Evolutionary conservation across 2,329 filamentous ascomycete species (phyloP).

Genomic region (Ophiocordyceps australis): DNA sequence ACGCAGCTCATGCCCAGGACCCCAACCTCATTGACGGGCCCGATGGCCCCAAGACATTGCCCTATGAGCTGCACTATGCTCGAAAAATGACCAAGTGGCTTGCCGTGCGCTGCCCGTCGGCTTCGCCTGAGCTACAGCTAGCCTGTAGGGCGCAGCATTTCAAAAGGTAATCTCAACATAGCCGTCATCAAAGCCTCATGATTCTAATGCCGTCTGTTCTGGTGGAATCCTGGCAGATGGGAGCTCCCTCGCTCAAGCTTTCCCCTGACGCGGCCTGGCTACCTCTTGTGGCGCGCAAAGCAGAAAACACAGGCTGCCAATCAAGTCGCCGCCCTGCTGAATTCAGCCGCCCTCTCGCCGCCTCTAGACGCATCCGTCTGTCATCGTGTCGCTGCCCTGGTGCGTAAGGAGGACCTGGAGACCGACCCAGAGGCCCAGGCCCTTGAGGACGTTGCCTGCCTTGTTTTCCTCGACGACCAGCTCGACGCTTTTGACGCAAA

Average conservation of each 20-base stretch:
- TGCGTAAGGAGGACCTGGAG: slow-evolving; percentile 60
- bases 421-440: slow-evolving; percentile 45
- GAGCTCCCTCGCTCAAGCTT: slow-evolving; percentile 59
- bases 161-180: no score
- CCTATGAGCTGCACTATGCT: slow-evolving; percentile 73
- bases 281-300: slow-evolving; percentile 62
- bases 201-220: no score
- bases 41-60: slow-evolving; percentile 24
- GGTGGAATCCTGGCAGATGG: no score
- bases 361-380: slow-evolving; percentile 29
- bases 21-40: slow-evolving; percentile 19
- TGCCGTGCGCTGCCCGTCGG: slow-evolving; percentile 33
- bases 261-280: slow-evolving; percentile 57
- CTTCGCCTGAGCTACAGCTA: slow-evolving; percentile 49
- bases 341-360: slow-evolving; percentile 15
- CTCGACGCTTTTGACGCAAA: slow-evolving; percentile 61
- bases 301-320: slow-evolving; percentile 47
- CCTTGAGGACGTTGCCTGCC: slow-evolving; percentile 70
- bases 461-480: slow-evolving; percentile 78
- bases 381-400: slow-evolving; percentile 47
- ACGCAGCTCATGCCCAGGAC: slow-evolving; percentile 35
- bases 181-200: no score
- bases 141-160: slow-evolving; percentile 78
- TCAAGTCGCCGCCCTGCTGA: slow-evolving; percentile 35
- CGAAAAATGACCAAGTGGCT: slow-evolving; percentile 65